Conservation (phyloP, 2,329 filamentous ascomycete genomes). For the Amylocarpus encephaloides region DNA sequence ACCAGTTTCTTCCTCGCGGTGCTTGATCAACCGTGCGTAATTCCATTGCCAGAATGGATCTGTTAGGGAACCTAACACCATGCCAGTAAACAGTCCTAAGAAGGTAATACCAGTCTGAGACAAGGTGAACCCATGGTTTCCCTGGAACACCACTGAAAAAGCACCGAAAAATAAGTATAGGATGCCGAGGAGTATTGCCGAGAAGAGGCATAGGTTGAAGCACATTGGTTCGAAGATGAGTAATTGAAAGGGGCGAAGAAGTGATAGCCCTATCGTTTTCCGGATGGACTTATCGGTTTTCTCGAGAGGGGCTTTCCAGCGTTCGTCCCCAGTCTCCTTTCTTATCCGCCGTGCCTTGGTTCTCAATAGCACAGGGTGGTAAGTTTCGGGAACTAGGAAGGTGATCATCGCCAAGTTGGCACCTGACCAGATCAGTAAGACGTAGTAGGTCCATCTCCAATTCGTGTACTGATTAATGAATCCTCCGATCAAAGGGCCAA, state of each 20-base stretch:
- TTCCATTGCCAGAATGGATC: constrained; percentile 62
- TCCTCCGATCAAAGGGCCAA: constrained; percentile 62
- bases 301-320: constrained; percentile 74
- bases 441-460: constrained; percentile 83
- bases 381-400: constrained; percentile 80
- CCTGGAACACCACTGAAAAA: constrained; percentile 71
- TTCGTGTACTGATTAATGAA: constrained; percentile 71
- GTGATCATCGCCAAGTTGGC: constrained; percentile 57
- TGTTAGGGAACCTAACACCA: constrained; percentile 52
- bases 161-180: constrained; percentile 89
- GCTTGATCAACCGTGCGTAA: constrained; percentile 50
- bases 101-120: constrained; percentile 68
- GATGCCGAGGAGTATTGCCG: constrained; percentile 78
- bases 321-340: constrained; percentile 68
- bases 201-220: constrained; percentile 72
- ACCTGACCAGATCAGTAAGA: constrained; percentile 76
- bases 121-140: constrained; percentile 47
- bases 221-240: constrained; percentile 81
- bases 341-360: constrained; percentile 65
- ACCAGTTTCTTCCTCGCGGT: constrained; percentile 38
- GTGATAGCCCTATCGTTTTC: constrained; percentile 50
- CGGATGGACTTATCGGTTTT: constrained; percentile 61
- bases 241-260: constrained; percentile 64
- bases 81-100: constrained; percentile 62
- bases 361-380: constrained; percentile 67